Evolutionary conservation across 139 green algal genomes (phyloP), one percentile per base, ranked within the genome.

Genomic region (Micromonas commoda): DNA sequence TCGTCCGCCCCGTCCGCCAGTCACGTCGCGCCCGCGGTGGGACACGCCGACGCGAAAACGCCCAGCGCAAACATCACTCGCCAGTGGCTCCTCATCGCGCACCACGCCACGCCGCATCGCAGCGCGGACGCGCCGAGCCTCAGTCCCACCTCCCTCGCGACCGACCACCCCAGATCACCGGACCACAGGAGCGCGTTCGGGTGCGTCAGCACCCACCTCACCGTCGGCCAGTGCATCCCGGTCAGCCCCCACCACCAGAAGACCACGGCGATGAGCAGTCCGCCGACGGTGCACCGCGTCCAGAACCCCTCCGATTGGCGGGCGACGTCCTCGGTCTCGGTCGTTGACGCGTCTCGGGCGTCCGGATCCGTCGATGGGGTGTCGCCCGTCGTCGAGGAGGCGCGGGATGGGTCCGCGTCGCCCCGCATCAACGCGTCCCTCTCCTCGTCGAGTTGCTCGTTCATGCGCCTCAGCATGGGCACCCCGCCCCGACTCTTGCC

Each of bases 161-260:
- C n/a, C n/a, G 26, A 26, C 64, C 28, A 37, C 26, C 13, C n/a
- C 4, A 33, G 64, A 35, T 71, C 33, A 35, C 23, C 9, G 45
- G 9, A 9, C 45, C 45, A 71, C 64, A 13, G 4, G 29, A 35
- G 45, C 24, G 33, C 64, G 13, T 4, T 19, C 4, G 26, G 64
- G 33, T 71, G 4, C 64, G 64, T 13, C n/a, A 33, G 26, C 3
- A 39, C n/a, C 26, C 33, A 71, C n/a, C 3, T 23, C 2, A 71
- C n/a, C 64, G 64, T 71, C 64, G 64, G 64, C n/a, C 26, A 71
- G 28, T 71, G 64, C 64, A 29, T 71, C 4, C 23, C 6, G 26
- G n/a, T 2, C 13, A n/a, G 33, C 24, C 26, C 64, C 26, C 64
- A 51, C 9, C 5, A 29, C 5, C 6, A 19, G 16, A 68, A 32